Evolutionary conservation across 306 rosid genomes (phyloP).

Genomic region (Sicyos baderoa): DNA sequence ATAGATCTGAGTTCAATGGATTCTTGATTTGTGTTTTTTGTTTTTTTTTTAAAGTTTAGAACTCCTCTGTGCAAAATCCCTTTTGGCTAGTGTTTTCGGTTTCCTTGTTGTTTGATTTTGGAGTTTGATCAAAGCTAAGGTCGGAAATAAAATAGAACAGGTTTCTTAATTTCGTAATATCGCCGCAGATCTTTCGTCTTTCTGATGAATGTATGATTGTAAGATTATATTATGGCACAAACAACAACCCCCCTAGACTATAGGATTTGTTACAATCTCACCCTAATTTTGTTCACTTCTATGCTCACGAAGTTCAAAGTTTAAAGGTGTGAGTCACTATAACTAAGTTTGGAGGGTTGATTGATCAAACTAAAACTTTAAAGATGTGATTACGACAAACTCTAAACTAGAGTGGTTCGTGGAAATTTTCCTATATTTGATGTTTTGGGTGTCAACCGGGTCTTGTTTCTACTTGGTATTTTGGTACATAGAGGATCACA

Average conservation of each 20-base stretch:
- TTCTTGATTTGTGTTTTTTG: neutral
- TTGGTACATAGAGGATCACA: neutral
- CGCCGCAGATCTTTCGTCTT: neutral
- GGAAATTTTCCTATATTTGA: neutral
- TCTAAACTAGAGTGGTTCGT: too few relatives aligned
- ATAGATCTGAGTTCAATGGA: slow-evolving; percentile 1
- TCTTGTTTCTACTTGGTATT: neutral
- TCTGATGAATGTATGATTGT: neutral
- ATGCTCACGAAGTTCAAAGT: too few relatives aligned
- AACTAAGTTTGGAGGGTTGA: too few relatives aligned
- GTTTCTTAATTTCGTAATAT: too few relatives aligned
- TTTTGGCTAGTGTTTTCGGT: neutral
- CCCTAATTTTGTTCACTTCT: too few relatives aligned
- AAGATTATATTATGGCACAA: neutral
- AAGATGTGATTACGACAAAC: too few relatives aligned
- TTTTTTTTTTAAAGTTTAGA: neutral
- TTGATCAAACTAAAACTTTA: too few relatives aligned
- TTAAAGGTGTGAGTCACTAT: too few relatives aligned
- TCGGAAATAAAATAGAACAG: neutral
- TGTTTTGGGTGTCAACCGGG: neutral
- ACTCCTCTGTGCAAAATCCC: neutral
- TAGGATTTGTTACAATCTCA: too few relatives aligned
- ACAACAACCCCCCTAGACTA: too few relatives aligned
- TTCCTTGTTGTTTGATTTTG: neutral
- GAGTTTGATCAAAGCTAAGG: too few relatives aligned